Evolutionary conservation across 129 eudicot species (phyloP).

Genomic region (Flaveria brownii): DNA sequence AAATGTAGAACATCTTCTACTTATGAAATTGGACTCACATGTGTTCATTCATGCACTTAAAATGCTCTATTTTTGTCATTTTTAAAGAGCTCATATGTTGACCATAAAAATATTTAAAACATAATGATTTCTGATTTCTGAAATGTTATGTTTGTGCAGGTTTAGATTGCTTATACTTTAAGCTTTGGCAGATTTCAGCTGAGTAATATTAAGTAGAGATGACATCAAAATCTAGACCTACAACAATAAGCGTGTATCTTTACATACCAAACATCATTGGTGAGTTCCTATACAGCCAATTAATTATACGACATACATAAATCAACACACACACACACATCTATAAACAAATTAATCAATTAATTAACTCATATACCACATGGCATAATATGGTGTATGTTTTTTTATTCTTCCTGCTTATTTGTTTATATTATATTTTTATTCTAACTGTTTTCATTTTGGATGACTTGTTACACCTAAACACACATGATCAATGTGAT

Average conservation of each 20-base stretch:
- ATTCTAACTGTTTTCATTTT: background rate
- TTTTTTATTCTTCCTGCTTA: background rate
- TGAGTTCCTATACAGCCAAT: conserved; percentile 36
- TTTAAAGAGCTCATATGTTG: conserved; percentile 12
- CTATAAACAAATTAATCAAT: background rate
- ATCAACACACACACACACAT: background rate
- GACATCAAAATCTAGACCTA: conserved; percentile 62
- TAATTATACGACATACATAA: background rate
- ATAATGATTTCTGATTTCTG: background rate
- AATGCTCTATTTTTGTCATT: conserved; percentile 13
- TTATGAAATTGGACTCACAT: background rate
- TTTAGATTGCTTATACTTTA: conserved; percentile 24
- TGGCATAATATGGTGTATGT: background rate
- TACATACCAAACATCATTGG: conserved; percentile 93
- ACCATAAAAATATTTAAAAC: background rate
- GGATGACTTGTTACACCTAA: background rate
- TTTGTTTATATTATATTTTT: background rate
- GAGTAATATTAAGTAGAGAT: conserved; percentile 37
- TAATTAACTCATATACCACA: conserved; percentile 2
- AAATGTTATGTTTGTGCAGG: conserved; percentile 33
- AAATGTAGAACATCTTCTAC: background rate
- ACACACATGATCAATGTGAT: background rate
- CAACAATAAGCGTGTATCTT: conserved; percentile 64
- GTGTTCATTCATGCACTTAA: background rate
- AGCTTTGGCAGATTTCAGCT: conserved; percentile 24